These are phyloP conservation scores for Cochlearia excelsa DNA, from an alignment of 345 rosid species.

Conservation along the genomic window DNA sequence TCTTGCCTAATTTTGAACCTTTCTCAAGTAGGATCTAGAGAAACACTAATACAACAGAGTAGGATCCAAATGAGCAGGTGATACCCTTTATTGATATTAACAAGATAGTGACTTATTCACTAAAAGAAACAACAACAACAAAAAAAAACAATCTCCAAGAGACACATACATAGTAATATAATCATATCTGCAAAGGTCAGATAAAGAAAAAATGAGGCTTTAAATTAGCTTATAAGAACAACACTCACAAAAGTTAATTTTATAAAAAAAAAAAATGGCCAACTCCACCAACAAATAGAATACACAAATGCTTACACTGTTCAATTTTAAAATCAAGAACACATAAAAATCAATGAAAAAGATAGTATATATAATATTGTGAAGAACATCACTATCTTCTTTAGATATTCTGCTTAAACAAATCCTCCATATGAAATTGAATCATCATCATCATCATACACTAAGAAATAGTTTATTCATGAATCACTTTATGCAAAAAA, in stretches of 20 bases:
- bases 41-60: slow-evolving; percentile 22
- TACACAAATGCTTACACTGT: slow-evolving; percentile 6
- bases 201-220: slow-evolving; percentile 3
- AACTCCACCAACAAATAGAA: slow-evolving; percentile 13
- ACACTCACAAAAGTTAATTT: too few species aligned
- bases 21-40: not conserved
- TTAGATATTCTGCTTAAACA: slow-evolving; percentile 13
- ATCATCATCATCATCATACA: slow-evolving; percentile 21
- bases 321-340: too few species aligned
- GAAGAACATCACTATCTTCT: slow-evolving; percentile 25
- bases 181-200: slow-evolving; percentile 24
- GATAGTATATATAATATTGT: not conserved
- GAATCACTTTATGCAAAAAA: not conserved
- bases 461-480: slow-evolving; percentile 15
- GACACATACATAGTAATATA: not conserved
- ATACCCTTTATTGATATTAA: slow-evolving; percentile 3
- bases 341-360: too few species aligned
- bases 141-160: too few species aligned
- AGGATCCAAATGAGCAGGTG: slow-evolving; percentile 24
- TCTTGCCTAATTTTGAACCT: not conserved
- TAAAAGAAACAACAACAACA: not conserved
- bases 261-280: not conserved
- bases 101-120: not conserved
- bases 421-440: slow-evolving; percentile 10
- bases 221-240: slow-evolving; percentile 6